These are phyloP conservation scores for Beta lomatogona DNA, from an alignment of 179 eudicot genomes.

Conservation along the genomic window DNA sequence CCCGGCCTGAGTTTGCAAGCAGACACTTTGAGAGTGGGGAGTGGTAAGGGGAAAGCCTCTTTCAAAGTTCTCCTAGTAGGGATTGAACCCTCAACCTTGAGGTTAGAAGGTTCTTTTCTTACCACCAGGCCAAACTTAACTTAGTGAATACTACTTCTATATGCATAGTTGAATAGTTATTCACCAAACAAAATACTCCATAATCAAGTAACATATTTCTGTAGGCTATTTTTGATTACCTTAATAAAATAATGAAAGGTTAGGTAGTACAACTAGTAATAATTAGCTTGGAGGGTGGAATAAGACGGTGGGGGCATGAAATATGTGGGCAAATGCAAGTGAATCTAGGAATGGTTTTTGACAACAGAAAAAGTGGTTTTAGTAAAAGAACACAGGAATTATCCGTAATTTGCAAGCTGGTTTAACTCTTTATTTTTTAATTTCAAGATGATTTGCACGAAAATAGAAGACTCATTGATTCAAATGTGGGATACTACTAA, in stretches of 20 bases:
- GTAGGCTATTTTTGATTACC: not conserved
- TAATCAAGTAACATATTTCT: not conserved
- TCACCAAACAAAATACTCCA: too few species aligned
- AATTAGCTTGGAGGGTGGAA: not conserved
- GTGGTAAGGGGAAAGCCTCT: too few species aligned
- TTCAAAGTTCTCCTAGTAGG: too few species aligned
- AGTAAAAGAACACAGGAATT: slow-evolving; percentile 24
- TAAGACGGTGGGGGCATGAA: not conserved
- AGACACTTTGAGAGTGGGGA: too few species aligned
- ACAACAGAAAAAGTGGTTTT: slow-evolving; percentile 10
- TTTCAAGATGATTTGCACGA: not conserved
- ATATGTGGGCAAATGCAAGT: slow-evolving; percentile 30
- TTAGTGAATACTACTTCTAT: too few species aligned
- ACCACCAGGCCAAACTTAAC: too few species aligned
- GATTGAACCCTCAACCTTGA: too few species aligned
- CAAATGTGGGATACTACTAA: slow-evolving; percentile 1
- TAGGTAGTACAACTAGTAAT: slow-evolving; percentile 2
- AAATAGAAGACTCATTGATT: not conserved
- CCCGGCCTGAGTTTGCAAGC: too few species aligned
- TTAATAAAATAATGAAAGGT: not conserved
- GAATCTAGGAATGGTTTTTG: slow-evolving; percentile 22
- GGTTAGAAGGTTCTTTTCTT: too few species aligned
- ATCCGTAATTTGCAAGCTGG: slow-evolving; percentile 27
- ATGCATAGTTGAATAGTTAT: too few species aligned
- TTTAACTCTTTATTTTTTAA: slow-evolving; percentile 4